Percentiles rank a stretch among this genome's conserved stretches.
phyloP scores from a whole-genome alignment of 2,329 filamentous ascomycete genomes.

The Fusarium sp. region DNA sequence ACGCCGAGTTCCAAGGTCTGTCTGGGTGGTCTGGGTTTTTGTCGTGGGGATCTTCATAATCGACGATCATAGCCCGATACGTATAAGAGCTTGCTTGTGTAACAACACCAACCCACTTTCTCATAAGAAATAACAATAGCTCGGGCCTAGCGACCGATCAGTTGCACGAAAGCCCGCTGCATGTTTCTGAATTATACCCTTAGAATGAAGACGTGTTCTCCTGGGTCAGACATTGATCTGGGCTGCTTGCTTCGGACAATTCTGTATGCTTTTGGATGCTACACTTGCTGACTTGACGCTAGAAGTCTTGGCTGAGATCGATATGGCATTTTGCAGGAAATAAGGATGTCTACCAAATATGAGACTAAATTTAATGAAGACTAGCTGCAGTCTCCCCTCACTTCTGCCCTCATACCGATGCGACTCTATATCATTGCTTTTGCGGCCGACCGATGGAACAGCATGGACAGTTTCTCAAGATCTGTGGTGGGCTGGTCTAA shows the following conservation, averaged over 20 bases:
- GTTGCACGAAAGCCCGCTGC: slow-evolving; percentile 7
- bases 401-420: slow-evolving; percentile 7
- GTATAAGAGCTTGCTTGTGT: slow-evolving; percentile 26
- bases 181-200: slow-evolving; percentile 10
- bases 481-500: background rate
- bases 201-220: background rate
- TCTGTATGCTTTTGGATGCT: background rate
- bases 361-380: slow-evolving; percentile 15
- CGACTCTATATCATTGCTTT: slow-evolving; percentile 12
- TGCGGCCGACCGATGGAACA: background rate
- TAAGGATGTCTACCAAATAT: slow-evolving; percentile 10
- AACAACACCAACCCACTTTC: slow-evolving; percentile 15
- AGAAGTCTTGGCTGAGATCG: slow-evolving; percentile 1
- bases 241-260: background rate
- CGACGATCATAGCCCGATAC: slow-evolving; percentile 24
- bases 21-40: background rate
- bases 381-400: slow-evolving; percentile 7
- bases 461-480: background rate
- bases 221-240: slow-evolving; percentile 1
- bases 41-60: slow-evolving; percentile 10
- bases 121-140: background rate
- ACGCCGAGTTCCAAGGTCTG: background rate
- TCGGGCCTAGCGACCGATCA: background rate
- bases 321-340: slow-evolving; percentile 13
- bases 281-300: background rate